A percentile compares a stretch with the other conserved stretches of the same genome.
These are phyloP conservation scores for Russula sp. DNA, from an alignment of 768 basidiomycete genomes.

Conservation along the genomic window DNA sequence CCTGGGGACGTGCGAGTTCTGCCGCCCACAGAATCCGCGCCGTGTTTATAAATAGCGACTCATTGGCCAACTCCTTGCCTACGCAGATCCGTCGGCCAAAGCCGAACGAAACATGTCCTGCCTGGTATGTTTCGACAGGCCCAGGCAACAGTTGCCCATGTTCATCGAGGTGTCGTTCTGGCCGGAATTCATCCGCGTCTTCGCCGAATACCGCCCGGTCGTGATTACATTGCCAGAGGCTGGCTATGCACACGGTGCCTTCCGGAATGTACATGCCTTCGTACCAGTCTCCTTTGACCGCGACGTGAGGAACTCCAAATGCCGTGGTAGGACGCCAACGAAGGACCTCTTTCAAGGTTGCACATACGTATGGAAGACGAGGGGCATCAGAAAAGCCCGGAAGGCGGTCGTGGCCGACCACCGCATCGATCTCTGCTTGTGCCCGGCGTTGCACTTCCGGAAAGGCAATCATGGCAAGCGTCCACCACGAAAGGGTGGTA, in stretches of 20 bases:
- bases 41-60: slow-evolving; percentile 29
- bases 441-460: slow-evolving; percentile 27
- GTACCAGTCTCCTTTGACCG: slow-evolving; percentile 35
- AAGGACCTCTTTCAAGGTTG: slow-evolving; percentile 27
- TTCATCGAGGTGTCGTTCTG: slow-evolving; percentile 25
- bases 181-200: slow-evolving; percentile 28
- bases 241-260: slow-evolving; percentile 37
- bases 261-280: slow-evolving; percentile 37
- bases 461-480: slow-evolving; percentile 27
- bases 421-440: slow-evolving; percentile 29
- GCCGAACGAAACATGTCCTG: slow-evolving; percentile 25
- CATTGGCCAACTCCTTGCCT: slow-evolving; percentile 26
- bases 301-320: neutral
- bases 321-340: slow-evolving; percentile 10
- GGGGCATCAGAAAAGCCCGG: slow-evolving; percentile 27
- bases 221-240: slow-evolving; percentile 24
- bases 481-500: slow-evolving; percentile 18
- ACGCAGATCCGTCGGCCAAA: slow-evolving; percentile 30
- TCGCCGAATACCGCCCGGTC: slow-evolving; percentile 16
- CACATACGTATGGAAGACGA: slow-evolving; percentile 28
- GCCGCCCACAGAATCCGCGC: slow-evolving; percentile 29
- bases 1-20: slow-evolving; percentile 16
- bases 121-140: slow-evolving; percentile 1
- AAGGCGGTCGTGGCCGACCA: slow-evolving; percentile 25
- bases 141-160: neutral